Percentiles rank a stretch among this genome's conserved stretches.
Conservation (phyloP, 1,284 basidiomycete genomes). For the Cutaneotrichosporon mucoides region DNA sequence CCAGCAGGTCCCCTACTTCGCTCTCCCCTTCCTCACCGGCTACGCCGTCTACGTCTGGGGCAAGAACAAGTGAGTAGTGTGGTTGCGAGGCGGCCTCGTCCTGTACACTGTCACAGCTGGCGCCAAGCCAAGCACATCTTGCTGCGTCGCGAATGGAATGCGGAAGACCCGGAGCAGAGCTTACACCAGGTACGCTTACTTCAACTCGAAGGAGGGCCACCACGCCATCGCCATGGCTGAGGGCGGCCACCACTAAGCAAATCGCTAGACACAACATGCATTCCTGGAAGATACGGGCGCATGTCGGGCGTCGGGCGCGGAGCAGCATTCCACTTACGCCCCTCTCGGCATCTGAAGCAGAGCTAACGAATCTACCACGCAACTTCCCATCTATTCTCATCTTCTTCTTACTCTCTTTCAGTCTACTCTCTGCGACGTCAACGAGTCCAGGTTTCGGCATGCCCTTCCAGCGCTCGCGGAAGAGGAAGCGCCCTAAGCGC, state of each 20-base stretch:
- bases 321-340: not conserved
- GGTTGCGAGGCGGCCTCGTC: too few species aligned
- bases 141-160: not conserved
- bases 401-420: not conserved
- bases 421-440: not conserved
- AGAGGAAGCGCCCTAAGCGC: not conserved
- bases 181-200: slow-evolving; percentile 40
- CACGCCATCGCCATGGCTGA: slow-evolving; percentile 35
- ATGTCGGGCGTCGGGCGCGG: not conserved
- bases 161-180: not conserved
- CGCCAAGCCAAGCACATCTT: too few species aligned
- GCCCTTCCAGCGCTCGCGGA: not conserved
- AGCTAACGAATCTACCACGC: not conserved
- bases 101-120: too few species aligned
- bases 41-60: slow-evolving; percentile 82
- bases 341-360: not conserved
- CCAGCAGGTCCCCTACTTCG: slow-evolving; percentile 72
- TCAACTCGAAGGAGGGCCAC: slow-evolving; percentile 50
- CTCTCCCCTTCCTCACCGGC: slow-evolving; percentile 69
- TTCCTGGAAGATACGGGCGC: not conserved
- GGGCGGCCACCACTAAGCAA: slow-evolving; percentile 26
- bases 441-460: too few species aligned
- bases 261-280: slow-evolving; percentile 7
- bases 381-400: too few species aligned
- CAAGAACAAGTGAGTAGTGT: slow-evolving; percentile 54